Conservation (phyloP, 106 monocot genomes). For the Allium cepa region DNA sequence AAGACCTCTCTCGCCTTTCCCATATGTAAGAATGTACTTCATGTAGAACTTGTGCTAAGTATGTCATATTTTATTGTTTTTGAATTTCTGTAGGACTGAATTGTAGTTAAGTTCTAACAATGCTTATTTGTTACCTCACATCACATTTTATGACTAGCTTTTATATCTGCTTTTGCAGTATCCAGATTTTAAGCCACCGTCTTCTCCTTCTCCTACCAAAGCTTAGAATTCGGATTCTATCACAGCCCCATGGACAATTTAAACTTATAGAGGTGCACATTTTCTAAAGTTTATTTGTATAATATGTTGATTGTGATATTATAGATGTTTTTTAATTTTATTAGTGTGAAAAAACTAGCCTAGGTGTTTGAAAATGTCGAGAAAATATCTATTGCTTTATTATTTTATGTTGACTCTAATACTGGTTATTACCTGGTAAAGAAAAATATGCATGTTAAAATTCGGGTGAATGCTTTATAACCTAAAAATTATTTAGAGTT, state of each 20-base stretch:
- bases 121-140: not conserved
- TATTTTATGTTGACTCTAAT: too few species aligned
- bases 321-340: not conserved
- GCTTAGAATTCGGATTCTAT: conserved; percentile 13
- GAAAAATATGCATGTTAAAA: too few species aligned
- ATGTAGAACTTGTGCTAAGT: too few species aligned
- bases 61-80: too few species aligned
- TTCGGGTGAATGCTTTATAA: too few species aligned
- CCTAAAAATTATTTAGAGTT: too few species aligned
- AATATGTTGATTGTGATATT: too few species aligned
- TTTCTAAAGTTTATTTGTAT: too few species aligned
- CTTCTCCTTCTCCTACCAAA: conserved; percentile 27
- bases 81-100: not conserved
- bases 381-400: too few species aligned
- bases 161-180: conserved; percentile 26
- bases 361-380: not conserved
- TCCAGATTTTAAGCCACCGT: conserved; percentile 37
- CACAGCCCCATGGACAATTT: not conserved
- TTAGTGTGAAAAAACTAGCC: not conserved
- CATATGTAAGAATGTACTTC: conserved; percentile 22
- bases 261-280: too few species aligned
- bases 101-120: not conserved
- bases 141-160: not conserved
- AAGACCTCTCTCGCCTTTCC: conserved; percentile 53
- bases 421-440: too few species aligned